phyloP scores from a whole-genome alignment of 371 early-diverging fungal species.

The Rhizopus sp. region DNA sequence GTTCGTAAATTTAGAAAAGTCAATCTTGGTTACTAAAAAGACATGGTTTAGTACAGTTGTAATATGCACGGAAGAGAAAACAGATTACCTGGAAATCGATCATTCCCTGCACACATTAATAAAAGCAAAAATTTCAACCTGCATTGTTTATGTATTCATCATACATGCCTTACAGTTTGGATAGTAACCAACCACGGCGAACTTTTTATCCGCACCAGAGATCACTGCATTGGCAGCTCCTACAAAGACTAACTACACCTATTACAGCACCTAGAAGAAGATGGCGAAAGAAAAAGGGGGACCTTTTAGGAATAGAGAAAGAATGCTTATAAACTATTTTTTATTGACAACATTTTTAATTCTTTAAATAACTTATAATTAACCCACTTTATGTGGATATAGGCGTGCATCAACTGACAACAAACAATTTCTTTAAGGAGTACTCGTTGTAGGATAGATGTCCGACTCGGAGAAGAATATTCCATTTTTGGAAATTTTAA shows the following conservation, averaged over 20 bases:
- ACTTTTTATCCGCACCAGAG: background rate
- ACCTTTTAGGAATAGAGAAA: too few species aligned
- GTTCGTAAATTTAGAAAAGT: conserved; percentile 52
- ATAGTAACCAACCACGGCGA: conserved; percentile 36
- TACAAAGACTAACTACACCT: too few species aligned
- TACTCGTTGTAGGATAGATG: background rate
- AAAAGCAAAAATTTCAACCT: background rate
- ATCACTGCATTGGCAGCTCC: too few species aligned
- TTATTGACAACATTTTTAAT: too few species aligned
- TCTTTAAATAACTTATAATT: too few species aligned
- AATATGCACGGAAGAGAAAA: background rate
- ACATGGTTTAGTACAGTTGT: background rate
- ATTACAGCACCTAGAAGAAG: too few species aligned
- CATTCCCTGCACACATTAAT: conserved; percentile 26
- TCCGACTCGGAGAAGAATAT: background rate
- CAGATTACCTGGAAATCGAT: conserved; percentile 22
- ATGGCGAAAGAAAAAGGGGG: too few species aligned
- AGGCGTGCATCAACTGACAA: too few species aligned
- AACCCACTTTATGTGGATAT: too few species aligned
- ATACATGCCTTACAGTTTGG: conserved; percentile 36
- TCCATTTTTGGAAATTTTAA: background rate
- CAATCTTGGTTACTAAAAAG: conserved; percentile 34
- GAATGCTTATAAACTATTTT: too few species aligned
- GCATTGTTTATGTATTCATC: background rate
- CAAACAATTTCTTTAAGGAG: too few species aligned